Evolutionary conservation across 2,329 filamentous ascomycete species (phyloP), one percentile per base, ranked within the genome.

Genomic region (Clarireedia monteithiana): DNA sequence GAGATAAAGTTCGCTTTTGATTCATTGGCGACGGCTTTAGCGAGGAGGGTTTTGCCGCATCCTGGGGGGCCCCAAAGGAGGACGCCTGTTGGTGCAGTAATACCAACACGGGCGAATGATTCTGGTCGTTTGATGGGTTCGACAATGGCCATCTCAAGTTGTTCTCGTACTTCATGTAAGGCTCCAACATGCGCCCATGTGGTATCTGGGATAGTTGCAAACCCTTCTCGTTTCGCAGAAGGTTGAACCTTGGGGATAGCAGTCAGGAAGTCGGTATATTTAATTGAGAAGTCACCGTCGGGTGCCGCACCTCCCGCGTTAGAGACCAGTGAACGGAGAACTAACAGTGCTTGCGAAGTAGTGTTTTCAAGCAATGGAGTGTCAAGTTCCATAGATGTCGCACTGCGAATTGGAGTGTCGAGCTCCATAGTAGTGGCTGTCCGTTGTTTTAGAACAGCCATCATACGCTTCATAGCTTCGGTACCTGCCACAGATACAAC

Each of bases 1-100:
- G 90, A 91, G 72, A 99, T 99, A 75, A 99, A 99, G 72, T 96
- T 97, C 48, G 94, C 94, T 70, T 92, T 90, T 6, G 88, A 91
- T 69, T 96, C 91, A 70, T 95, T 95, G 55, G 94, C 94, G 4
- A 96, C 91, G 3, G 94, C 94, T 73, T 97, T 96, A 17, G 94
- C 94, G 1, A 99, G 83, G 1, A 99, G 80, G 0, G 94, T 99
- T 71, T 99, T 99, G 65, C 94, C 94, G 70, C 94, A 99, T 6
- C 94, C 94, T 0, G 94, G 94, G 1, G 94, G 94, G 0, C 94
- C 94, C 90, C 92, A 99, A 54, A 99, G 88, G 0, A 99, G 79
- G 3, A 96, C 90, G 15, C 94, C 94, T 0, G 89, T 88, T 0
- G 90, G 88, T 0, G 88, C 84, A 23, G 83, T 84, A 63, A 96